Percentiles rank a stretch among this genome's conserved stretches.
phyloP scores from a whole-genome alignment of 225 moss, liverwort and hornwort species.

The Antitrichia curtipendula region DNA sequence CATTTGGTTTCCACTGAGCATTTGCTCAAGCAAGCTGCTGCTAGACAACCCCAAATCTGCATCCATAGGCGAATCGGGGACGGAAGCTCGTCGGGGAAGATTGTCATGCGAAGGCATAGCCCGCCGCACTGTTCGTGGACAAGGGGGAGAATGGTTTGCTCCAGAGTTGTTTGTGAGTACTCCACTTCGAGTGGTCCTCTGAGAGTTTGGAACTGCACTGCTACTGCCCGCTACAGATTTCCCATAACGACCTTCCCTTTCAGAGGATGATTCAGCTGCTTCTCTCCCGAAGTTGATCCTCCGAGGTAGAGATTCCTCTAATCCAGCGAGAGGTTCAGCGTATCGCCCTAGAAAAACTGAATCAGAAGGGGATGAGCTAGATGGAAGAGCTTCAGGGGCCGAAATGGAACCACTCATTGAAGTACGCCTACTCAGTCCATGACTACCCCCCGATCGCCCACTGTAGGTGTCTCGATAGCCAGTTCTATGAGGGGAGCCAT shows the following conservation, averaged over 20 bases:
- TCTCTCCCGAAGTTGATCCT: conserved; percentile 37
- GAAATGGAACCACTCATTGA: conserved; percentile 41
- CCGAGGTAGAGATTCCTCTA: conserved; percentile 40
- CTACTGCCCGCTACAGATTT: conserved; percentile 39
- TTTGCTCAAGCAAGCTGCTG: conserved; percentile 49
- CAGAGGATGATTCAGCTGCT: conserved; percentile 11
- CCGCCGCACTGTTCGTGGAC: conserved; percentile 53
- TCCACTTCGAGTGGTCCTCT: conserved; percentile 33
- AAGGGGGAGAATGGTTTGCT: conserved; percentile 32
- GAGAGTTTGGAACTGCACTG: conserved; percentile 9
- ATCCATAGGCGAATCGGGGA: conserved; percentile 38
- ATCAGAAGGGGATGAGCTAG: conserved; percentile 28
- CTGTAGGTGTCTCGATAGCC: conserved; percentile 39
- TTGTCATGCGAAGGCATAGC: conserved; percentile 54
- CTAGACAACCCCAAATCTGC: conserved; percentile 39
- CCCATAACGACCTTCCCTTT: conserved; percentile 37
- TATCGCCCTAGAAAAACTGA: conserved; percentile 37
- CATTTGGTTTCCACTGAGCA: conserved; percentile 22
- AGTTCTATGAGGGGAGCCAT: conserved; percentile 44
- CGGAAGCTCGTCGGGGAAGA: conserved; percentile 28
- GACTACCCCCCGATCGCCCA: conserved; percentile 37
- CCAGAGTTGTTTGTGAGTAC: conserved; percentile 18
- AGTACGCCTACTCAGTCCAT: conserved; percentile 38
- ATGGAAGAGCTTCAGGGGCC: conserved; percentile 32
- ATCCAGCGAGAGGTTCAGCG: conserved; percentile 27